These are phyloP conservation scores for Neurospora intermedia DNA, from an alignment of 495 filamentous ascomycete species.

Conservation along the genomic window DNA sequence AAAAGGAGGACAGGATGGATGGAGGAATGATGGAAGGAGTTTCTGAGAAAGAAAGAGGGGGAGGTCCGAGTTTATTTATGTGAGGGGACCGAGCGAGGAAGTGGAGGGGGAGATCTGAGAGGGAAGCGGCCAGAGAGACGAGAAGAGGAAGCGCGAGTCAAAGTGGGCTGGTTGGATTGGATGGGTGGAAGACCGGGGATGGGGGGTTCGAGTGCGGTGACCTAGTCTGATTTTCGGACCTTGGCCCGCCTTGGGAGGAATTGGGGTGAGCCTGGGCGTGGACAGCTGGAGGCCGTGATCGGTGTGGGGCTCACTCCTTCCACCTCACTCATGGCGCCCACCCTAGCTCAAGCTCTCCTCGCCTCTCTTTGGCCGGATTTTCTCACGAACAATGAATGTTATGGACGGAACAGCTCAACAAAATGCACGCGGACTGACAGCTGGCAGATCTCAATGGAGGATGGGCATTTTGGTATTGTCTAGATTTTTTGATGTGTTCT, in stretches of 20 bases:
- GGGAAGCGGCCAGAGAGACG: constrained; percentile 1
- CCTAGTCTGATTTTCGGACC: constrained; percentile 5
- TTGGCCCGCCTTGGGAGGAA: neutral
- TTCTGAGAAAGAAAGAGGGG: constrained; percentile 2
- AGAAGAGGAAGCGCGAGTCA: neutral
- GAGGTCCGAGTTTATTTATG: constrained; percentile 1
- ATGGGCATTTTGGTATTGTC: neutral
- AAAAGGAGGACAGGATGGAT: neutral
- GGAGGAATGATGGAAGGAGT: constrained; percentile 4
- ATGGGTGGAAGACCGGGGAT: neutral
- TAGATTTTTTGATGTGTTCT: neutral
- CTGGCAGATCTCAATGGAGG: neutral
- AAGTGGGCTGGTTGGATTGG: constrained; percentile 4
- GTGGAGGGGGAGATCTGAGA: constrained; percentile 3
- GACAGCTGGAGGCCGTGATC: constrained; percentile 14
- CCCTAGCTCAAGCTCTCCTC: constrained; percentile 1
- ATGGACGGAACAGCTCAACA: neutral
- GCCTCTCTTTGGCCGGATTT: neutral
- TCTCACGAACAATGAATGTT: neutral
- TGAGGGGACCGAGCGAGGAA: constrained; percentile 1
- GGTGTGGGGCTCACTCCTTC: constrained; percentile 11
- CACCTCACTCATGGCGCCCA: constrained; percentile 10
- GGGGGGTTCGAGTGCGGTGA: constrained; percentile 5
- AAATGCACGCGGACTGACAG: neutral
- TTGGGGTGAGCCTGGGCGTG: neutral